These are phyloP conservation scores for Earliella scabrosa DNA, from an alignment of 1,284 basidiomycete species.

Conservation along the genomic window DNA sequence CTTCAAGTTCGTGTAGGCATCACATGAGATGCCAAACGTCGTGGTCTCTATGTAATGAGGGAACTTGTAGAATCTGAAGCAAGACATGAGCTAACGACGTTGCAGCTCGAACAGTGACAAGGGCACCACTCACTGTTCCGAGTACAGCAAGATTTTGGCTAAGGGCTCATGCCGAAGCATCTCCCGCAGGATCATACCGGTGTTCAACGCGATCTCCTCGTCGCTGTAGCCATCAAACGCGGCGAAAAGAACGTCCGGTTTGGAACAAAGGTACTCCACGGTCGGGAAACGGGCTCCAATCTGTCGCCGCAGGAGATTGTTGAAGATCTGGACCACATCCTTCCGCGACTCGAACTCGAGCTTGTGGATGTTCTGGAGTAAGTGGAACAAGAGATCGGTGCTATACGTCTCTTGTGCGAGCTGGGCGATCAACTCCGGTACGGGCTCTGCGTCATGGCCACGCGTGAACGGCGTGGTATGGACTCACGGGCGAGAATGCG, in stretches of 20 bases:
- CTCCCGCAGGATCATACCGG: conserved; percentile 97
- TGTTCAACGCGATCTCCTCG: conserved; percentile 95
- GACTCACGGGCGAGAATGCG: conserved; percentile 26
- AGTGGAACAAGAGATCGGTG: conserved; percentile 83
- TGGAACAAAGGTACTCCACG: conserved; percentile 89
- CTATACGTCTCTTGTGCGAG: conserved; percentile 96
- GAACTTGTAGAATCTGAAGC: conserved; percentile 90
- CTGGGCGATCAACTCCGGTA: conserved; percentile 88
- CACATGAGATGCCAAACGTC: conserved; percentile 97
- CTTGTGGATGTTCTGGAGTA: conserved; percentile 82
- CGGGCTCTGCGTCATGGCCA: conserved; percentile 56
- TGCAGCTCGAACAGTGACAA: background rate
- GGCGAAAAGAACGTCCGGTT: conserved; percentile 89
- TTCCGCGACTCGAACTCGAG: conserved; percentile 98
- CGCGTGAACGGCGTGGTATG: conserved; percentile 15
- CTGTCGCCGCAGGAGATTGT: conserved; percentile 91
- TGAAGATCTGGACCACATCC: conserved; percentile 97
- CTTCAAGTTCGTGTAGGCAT: conserved; percentile 97
- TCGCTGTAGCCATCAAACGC: conserved; percentile 92
- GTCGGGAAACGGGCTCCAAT: conserved; percentile 94
- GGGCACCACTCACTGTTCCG: conserved; percentile 78
- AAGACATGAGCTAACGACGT: background rate
- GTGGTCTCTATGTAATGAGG: conserved; percentile 97
- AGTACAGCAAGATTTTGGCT: conserved; percentile 89
- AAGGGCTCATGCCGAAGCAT: conserved; percentile 95